Evolutionary conservation across 139 green algal species (phyloP).

Genomic region (Chlorella ohadii): DNA sequence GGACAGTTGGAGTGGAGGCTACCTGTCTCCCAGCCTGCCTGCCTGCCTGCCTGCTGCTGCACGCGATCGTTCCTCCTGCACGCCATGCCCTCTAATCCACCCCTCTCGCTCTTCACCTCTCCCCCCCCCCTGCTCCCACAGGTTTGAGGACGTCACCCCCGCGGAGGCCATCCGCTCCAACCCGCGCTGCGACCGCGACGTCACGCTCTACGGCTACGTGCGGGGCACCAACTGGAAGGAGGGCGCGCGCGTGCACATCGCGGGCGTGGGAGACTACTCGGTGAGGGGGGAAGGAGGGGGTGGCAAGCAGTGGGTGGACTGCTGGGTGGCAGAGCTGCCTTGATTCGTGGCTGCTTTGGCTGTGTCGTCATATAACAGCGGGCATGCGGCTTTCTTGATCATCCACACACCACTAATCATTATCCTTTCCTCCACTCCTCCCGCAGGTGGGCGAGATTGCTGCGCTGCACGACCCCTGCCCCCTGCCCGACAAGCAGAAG

Average conservation of each 20-base stretch:
- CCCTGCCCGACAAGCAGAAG: slow-evolving; percentile 84
- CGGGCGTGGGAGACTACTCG: slow-evolving; percentile 91
- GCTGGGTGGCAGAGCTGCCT: too few relatives aligned
- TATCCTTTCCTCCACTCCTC: too few relatives aligned
- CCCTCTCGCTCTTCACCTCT: not conserved
- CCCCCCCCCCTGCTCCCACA: not conserved
- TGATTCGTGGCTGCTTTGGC: too few relatives aligned
- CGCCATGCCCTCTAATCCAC: too few relatives aligned
- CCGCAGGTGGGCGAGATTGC: slow-evolving; percentile 70
- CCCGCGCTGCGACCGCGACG: slow-evolving; percentile 85
- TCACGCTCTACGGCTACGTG: slow-evolving; percentile 96
- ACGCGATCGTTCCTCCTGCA: not conserved
- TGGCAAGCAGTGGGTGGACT: too few relatives aligned
- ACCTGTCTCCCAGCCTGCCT: too few relatives aligned
- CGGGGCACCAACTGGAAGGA: slow-evolving; percentile 85
- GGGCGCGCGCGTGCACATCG: slow-evolving; percentile 81
- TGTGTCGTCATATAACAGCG: too few relatives aligned
- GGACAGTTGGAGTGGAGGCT: too few relatives aligned
- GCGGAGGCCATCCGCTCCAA: slow-evolving; percentile 72
- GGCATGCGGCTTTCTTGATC: too few relatives aligned
- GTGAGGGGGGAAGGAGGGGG: slow-evolving; percentile 38
- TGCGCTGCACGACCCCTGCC: slow-evolving; percentile 94
- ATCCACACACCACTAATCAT: too few relatives aligned
- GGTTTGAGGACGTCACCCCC: slow-evolving; percentile 90
- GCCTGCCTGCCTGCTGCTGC: too few relatives aligned